Evolutionary conservation across 805 yeast species (phyloP).

Genomic region (Ogataea dorogensis): DNA sequence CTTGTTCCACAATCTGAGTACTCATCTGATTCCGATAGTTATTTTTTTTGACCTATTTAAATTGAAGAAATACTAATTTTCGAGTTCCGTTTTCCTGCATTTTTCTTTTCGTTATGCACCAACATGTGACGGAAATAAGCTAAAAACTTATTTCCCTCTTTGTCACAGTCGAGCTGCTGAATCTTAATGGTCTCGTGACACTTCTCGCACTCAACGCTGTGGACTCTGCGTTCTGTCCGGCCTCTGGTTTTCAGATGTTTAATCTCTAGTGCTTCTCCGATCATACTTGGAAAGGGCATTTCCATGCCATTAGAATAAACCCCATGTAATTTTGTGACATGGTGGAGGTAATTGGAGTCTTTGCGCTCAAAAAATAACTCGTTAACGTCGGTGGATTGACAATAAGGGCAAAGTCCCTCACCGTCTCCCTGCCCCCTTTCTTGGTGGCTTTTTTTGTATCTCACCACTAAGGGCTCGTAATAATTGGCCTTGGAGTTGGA

Average conservation of each 20-base stretch:
- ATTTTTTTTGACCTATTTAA: conserved; percentile 3
- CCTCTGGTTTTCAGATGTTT: conserved; percentile 20
- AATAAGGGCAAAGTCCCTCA: conserved; percentile 34
- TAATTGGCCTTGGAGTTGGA: conserved; percentile 19
- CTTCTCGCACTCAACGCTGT: conserved; percentile 26
- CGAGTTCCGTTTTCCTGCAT: conserved; percentile 16
- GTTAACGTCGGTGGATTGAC: conserved; percentile 18
- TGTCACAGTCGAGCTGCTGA: conserved; percentile 18
- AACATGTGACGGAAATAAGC: conserved; percentile 31
- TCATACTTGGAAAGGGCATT: conserved; percentile 27
- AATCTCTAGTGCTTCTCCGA: conserved; percentile 23
- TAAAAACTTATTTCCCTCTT: conserved; percentile 24
- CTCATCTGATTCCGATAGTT: conserved; percentile 59
- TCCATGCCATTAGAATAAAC: conserved; percentile 32
- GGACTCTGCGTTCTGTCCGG: conserved; percentile 16
- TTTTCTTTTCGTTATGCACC: conserved; percentile 28
- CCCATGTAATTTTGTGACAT: conserved; percentile 34
- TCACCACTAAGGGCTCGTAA: conserved; percentile 26
- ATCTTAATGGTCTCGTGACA: conserved; percentile 25
- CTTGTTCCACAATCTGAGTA: conserved; percentile 44
- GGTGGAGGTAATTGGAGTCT: conserved; percentile 32
- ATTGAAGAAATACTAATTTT: conserved; percentile 8
- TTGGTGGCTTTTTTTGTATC: conserved; percentile 15
- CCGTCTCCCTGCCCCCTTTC: conserved; percentile 20
- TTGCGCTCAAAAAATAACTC: conserved; percentile 26